Conservation (phyloP, 2,329 filamentous ascomycete species). For the Alternaria rosae region DNA sequence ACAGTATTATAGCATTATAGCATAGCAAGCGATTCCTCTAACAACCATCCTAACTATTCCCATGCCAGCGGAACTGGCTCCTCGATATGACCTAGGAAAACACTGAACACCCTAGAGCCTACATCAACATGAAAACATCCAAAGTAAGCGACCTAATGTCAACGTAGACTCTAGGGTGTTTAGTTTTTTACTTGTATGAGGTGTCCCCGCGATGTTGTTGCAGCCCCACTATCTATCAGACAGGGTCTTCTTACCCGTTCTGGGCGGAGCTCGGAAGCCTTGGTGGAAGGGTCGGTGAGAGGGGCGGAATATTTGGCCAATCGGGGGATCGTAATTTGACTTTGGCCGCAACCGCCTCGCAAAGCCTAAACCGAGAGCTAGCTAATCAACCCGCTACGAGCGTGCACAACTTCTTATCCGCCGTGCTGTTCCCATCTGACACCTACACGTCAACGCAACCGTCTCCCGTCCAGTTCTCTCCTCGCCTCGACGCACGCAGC, state of each 20-base stretch:
- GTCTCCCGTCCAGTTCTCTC: background rate
- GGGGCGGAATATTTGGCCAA: constrained; percentile 22
- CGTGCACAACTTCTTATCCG: constrained; percentile 22
- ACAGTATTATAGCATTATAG: background rate
- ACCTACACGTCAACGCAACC: constrained; percentile 8
- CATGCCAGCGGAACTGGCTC: constrained; percentile 7
- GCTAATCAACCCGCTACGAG: constrained; percentile 16
- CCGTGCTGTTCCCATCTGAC: constrained; percentile 5
- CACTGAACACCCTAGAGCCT: no score
- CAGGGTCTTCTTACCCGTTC: constrained; percentile 28
- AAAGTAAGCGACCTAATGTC: no score
- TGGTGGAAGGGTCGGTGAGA: constrained; percentile 14
- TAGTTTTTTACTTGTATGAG: background rate
- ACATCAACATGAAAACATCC: no score
- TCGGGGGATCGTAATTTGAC: constrained; percentile 23
- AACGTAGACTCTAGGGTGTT: no score
- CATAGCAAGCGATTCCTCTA: background rate
- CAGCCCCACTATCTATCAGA: constrained; percentile 7
- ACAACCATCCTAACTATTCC: background rate
- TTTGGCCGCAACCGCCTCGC: constrained; percentile 6
- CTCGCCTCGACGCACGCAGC: constrained; percentile 1
- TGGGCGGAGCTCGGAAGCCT: constrained; percentile 5
- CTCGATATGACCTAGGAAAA: constrained; percentile 3
- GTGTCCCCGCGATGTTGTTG: constrained; percentile 8
- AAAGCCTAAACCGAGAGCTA: constrained; percentile 16